Base-by-base conservation (phyloP, 768 basidiomycete genomes). In the Solioccasus polychromus region DNA sequence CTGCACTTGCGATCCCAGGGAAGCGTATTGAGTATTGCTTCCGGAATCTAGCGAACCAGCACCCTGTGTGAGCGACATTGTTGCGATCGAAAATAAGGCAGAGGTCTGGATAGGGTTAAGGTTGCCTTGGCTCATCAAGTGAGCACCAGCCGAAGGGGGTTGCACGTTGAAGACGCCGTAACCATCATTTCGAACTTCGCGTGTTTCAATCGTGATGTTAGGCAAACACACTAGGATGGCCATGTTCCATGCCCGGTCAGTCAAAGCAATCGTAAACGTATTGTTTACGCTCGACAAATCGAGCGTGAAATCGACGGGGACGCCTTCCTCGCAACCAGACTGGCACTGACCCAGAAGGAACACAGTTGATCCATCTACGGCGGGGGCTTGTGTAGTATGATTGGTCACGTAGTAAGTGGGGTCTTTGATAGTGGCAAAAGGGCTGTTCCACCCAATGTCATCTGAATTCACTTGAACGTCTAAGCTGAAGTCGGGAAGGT, bases 181-280 rank as follows among this genome's bases (percentile, higher is more conserved):
- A 6, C 58, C 56, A 3, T 54, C 35, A 23, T 44, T 61, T 12
- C 58, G 45, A 14, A 64, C 54, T 38, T 63, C 63, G 11, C 64
- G 58, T 2, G 63, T 66, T 43, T 63, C 50, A 25, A 65, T 53
- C 2, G 35, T 45, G 24, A 49, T 42, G 34, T 61, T 59, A 17
- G 63, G 62, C 8, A 29, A 14, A 29, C 62, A 64, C 0, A 37
- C 40, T 35, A 64, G 26, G 31, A 61, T 31, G 10, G 57, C 55
- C 39, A 64, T 23, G 14, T 47, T 22, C 61, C 55, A 66, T 5
- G 54, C 50, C 26, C 50, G 45, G 31, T 58, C 51, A 4, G 18
- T 49, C 25, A 47, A 25, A 7, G 39, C 39, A 29, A 63, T 3
- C 6, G 47, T 45, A 18, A 58, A 54, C 0, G 52, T 44, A 0